Evolutionary conservation across 768 basidiomycete genomes (phyloP), one percentile per base, ranked within the genome.

Genomic region (Russula dissimulans): DNA sequence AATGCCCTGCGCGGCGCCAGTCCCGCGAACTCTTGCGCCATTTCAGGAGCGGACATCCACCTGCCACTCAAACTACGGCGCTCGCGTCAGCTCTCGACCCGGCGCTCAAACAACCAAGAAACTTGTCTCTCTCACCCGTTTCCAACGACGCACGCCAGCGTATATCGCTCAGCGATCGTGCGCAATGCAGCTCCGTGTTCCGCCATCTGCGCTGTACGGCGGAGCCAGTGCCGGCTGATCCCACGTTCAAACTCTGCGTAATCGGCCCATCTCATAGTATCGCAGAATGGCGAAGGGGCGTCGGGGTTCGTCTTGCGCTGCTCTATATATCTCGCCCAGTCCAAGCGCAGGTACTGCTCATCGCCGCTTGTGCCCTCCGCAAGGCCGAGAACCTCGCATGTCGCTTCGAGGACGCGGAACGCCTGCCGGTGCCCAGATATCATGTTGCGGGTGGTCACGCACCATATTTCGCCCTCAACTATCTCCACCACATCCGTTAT

Each of bases 1-100:
- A 62, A 61, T 18, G 42, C 5, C 31, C 18, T 32, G 46, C n/a
- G 43, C 22, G 32, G 59, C 56, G 39, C 32, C 9, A 80, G 69
- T 3, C 86, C 84, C 4, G 83, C 78, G 67, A 83, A 85, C 34
- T 87, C 84, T 64, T 86, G 83, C 6, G 79, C 81, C 87, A 91
- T 90, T 61, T 83, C 77, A n/a, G 71, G 76, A 15, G 81, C 76
- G 6, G 86, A 79, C 81, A 81, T 84, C 78, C 83, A 87, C 11
- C 70, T 71, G 3, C 89, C 89, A 51, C 87, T 87, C 45, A 91
- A 68, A 62, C 87, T 90, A 61, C 18, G 48, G 12, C 26, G n/a
- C 31, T 34, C 45, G 5, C n/a, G 38, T 54, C 17, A 36, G 7
- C 8, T 5, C 46, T 36, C 15, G 22, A 26, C 22, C 22, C 22